Conservation (phyloP, 495 filamentous ascomycete species). For the Physcia stellaris region DNA sequence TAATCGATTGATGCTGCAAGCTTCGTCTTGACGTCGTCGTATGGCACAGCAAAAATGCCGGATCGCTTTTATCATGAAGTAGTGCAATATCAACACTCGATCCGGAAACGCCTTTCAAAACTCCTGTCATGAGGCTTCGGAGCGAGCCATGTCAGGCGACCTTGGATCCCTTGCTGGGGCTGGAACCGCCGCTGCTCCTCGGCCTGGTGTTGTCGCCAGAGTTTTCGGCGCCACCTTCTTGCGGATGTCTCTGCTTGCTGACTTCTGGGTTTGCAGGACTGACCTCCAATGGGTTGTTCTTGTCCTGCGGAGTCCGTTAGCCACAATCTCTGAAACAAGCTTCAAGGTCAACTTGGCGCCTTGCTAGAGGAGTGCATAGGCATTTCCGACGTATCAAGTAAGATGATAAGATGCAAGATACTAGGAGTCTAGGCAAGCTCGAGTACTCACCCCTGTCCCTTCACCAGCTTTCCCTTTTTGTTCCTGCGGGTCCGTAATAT, state of each 20-base stretch:
- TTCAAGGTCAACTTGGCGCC: too few species aligned
- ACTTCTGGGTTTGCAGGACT: slow-evolving; percentile 47
- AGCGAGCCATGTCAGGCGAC: too few species aligned
- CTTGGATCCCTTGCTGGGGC: slow-evolving; percentile 30
- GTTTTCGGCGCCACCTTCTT: slow-evolving; percentile 34
- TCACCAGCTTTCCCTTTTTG: slow-evolving; percentile 29
- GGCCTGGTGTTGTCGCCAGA: slow-evolving; percentile 19
- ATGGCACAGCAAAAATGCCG: too few species aligned
- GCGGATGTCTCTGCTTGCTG: slow-evolving; percentile 29
- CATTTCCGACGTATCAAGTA: background rate
- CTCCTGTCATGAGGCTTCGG: too few species aligned
- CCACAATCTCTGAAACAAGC: too few species aligned
- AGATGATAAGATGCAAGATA: slow-evolving; percentile 1
- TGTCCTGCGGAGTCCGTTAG: background rate
- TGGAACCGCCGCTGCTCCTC: slow-evolving; percentile 31
- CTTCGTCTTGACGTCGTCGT: too few species aligned
- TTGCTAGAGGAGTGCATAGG: background rate
- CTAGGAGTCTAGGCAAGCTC: background rate
- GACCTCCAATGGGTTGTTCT: slow-evolving; percentile 39
- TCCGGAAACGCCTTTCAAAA: too few species aligned
- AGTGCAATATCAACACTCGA: too few species aligned
- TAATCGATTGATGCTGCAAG: too few species aligned
- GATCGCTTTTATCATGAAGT: too few species aligned
- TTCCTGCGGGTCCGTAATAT: slow-evolving; percentile 40
- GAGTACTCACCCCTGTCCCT: slow-evolving; percentile 16